phyloP scores from a whole-genome alignment of 768 basidiomycete genomes.

The Boletus fagicola region DNA sequence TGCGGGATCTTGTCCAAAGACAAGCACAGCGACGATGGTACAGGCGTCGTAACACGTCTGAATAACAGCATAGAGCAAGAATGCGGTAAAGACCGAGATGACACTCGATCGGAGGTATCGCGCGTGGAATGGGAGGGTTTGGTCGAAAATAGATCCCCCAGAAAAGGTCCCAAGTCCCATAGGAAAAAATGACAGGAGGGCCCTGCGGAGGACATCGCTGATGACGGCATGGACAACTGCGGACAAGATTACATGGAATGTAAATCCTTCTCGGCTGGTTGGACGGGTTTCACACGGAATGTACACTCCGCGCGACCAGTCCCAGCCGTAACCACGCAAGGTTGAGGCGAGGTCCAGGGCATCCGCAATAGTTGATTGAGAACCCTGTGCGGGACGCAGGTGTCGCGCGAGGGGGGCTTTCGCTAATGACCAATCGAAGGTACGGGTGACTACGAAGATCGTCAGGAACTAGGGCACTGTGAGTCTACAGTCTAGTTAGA shows the following conservation, averaged over 20 bases:
- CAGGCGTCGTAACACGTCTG: not conserved
- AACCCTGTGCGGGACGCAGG: not conserved
- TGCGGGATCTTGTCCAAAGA: not conserved
- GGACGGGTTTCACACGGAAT: slow-evolving; percentile 40
- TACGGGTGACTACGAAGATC: slow-evolving; percentile 11
- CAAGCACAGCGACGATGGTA: not conserved
- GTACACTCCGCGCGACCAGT: slow-evolving; percentile 42
- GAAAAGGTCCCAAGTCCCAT: slow-evolving; percentile 13
- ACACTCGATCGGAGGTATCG: slow-evolving; percentile 36
- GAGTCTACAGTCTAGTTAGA: not conserved
- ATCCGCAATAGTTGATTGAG: slow-evolving; percentile 27
- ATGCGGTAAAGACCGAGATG: slow-evolving; percentile 32
- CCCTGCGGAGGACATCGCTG: slow-evolving; percentile 45
- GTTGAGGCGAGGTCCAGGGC: slow-evolving; percentile 49
- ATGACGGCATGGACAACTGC: slow-evolving; percentile 36
- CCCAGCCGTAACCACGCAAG: slow-evolving; percentile 58
- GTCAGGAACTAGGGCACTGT: slow-evolving; percentile 11
- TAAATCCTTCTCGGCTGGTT: slow-evolving; percentile 27
- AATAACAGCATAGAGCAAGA: not conserved
- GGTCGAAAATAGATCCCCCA: slow-evolving; percentile 35
- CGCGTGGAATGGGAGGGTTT: slow-evolving; percentile 20
- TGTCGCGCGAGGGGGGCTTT: slow-evolving; percentile 9
- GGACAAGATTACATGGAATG: slow-evolving; percentile 28
- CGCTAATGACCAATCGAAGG: slow-evolving; percentile 16
- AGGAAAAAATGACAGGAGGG: slow-evolving; percentile 12